A percentile compares a stretch with the other conserved stretches of the same genome.
Evolutionary conservation across 768 basidiomycete species (phyloP).

Genomic region (Amanita inopinata): DNA sequence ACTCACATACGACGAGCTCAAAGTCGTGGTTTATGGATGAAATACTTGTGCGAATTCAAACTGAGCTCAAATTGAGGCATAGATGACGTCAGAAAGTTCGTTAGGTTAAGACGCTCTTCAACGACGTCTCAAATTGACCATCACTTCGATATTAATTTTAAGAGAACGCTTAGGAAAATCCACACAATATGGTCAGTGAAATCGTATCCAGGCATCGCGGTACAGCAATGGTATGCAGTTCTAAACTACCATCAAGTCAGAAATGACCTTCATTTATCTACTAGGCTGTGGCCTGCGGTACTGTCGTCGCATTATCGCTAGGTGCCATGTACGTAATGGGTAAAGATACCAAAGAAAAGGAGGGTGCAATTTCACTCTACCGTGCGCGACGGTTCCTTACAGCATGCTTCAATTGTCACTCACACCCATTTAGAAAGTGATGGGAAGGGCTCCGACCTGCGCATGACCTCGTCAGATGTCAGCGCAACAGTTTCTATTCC

Average conservation of each 20-base stretch:
- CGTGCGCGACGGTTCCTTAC: conserved; percentile 17
- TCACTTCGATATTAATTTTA: too few relatives aligned
- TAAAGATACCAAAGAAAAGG: conserved; percentile 23
- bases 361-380: conserved; percentile 23
- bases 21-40: too few relatives aligned
- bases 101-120: too few relatives aligned
- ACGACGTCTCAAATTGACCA: too few relatives aligned
- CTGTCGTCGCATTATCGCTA: conserved; percentile 18
- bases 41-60: too few relatives aligned
- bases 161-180: too few relatives aligned
- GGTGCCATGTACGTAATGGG: conserved; percentile 24
- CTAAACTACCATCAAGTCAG: background rate
- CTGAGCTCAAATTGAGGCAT: too few relatives aligned
- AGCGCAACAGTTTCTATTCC: conserved; percentile 27
- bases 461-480: conserved; percentile 30
- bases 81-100: too few relatives aligned
- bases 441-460: conserved; percentile 19
- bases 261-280: too few relatives aligned
- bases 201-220: conserved; percentile 3
- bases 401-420: background rate
- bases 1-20: too few relatives aligned
- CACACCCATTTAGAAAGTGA: background rate
- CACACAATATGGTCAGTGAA: background rate
- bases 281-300: conserved; percentile 23
- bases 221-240: background rate